Evolutionary conservation across 495 filamentous ascomycete species (phyloP), one percentile per base, ranked within the genome.

Genomic region (Aspergillus sclerotiicarbonarius): DNA sequence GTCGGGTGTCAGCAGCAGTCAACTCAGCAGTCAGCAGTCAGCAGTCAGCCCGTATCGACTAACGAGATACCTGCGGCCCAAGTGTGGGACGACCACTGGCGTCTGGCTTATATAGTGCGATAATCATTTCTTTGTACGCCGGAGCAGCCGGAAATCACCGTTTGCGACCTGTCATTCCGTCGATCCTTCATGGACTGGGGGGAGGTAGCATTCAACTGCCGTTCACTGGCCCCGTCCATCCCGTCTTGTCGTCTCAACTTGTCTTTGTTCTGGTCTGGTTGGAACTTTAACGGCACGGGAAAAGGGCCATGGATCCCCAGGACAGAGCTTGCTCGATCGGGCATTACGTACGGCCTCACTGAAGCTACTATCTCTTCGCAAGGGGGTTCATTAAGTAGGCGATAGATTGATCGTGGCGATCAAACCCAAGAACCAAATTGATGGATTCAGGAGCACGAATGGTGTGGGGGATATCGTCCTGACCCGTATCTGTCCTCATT

Each of bases 281-380:
- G 8, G 47, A 50, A 50, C 47, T 25, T 50, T 50, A 31, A 18
- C 47, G 31, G 47, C 47, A 50, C 47, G 47, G 47, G 47, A 31
- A 3, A 32, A 41, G 10, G n/a, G 37, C 37, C 37, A 6, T 41
- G 37, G 9, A 6, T n/a, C 8, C 2, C 1, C 37, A n/a, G 5
- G 13, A 1, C 37, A 41, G 37, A 21, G 20, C 9, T 50, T 50
- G 18, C 47, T 16, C 12, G 5, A 32, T 32, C 15, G 9, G 47
- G 47, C 18, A 50, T 31, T 50, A 50, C 25, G 46, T 49, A 13
- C 15, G 46, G 20, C 45, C 6, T 4, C 45, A 25, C 20, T 25
- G 45, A 10, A 12, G 25, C 6, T 48, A 48, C 19, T 32, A 12
- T n/a, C 21, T 10, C 21, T 50, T n/a, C 29, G 20, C 47, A 50